Percentiles rank a stretch among this genome's conserved stretches.
phyloP scores from a whole-genome alignment of 2,329 filamentous ascomycete species.

The Aspergillus jensenii region DNA sequence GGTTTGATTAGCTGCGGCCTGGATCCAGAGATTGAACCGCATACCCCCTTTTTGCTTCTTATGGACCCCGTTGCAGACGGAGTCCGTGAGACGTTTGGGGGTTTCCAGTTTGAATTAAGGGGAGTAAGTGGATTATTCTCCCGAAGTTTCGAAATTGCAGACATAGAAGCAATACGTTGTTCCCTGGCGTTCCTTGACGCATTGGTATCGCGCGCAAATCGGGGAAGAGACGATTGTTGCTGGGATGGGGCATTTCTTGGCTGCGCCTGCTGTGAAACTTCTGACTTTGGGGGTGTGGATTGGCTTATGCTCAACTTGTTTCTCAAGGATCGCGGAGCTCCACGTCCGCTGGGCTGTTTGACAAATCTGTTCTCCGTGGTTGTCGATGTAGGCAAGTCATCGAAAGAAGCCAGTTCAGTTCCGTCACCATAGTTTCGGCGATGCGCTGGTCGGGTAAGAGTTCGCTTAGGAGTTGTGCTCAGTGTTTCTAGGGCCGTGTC shows the following conservation, averaged over 20 bases:
- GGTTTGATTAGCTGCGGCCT: slow-evolving; percentile 91
- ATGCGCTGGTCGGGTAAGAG: slow-evolving; percentile 70
- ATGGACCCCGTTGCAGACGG: slow-evolving; percentile 51
- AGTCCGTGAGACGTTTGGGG: slow-evolving; percentile 52
- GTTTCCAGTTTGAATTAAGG: slow-evolving; percentile 60
- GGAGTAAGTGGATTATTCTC: slow-evolving; percentile 49
- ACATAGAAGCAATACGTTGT: slow-evolving; percentile 53
- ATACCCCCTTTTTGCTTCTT: slow-evolving; percentile 44
- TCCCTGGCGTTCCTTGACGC: slow-evolving; percentile 65
- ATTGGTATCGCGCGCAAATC: slow-evolving; percentile 67
- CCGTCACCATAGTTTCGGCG: slow-evolving; percentile 83
- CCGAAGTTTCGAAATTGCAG: slow-evolving; percentile 36
- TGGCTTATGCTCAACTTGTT: slow-evolving; percentile 50
- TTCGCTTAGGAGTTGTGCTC: slow-evolving; percentile 62
- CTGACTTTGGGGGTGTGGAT: slow-evolving; percentile 28
- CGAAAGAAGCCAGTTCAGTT: slow-evolving; percentile 87
- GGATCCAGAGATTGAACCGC: slow-evolving; percentile 32
- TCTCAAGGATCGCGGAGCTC: slow-evolving; percentile 63
- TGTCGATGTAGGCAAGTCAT: slow-evolving; percentile 87
- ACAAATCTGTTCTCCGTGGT: slow-evolving; percentile 78
- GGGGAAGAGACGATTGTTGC: slow-evolving; percentile 52
- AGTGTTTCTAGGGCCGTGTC: slow-evolving; percentile 53
- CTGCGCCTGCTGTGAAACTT: slow-evolving; percentile 50
- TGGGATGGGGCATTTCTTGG: slow-evolving; percentile 59
- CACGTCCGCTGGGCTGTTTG: slow-evolving; percentile 72